Base-by-base conservation (phyloP, 164 flowering plant genomes). In the Nelumbo lutea region DNA sequence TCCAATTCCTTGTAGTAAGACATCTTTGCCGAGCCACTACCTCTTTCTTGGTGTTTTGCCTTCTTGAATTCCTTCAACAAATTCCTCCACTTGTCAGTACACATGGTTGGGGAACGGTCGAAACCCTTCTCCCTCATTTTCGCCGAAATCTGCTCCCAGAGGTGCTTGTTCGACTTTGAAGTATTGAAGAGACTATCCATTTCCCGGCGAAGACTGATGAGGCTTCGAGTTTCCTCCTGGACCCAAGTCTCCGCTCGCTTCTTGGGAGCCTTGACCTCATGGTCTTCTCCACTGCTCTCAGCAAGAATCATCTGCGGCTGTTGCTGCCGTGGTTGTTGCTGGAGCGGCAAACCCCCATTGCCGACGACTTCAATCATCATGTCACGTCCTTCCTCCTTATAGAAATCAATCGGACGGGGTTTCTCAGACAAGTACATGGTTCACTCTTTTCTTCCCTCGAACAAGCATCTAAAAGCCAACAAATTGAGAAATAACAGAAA, bases 221-320 rank as follows among this genome's bases (percentile, higher is more conserved):
- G 68, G 69, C 77, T 71, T 45, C 86, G 79, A 0, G 89, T 87
- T 68, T 87, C 91, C 45, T 85, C 91, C 50, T 84, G 89, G 9
- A 83, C 89, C 91, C 91, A 87, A 0, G 91, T 87, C 81, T 87
- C 91, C 9, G 91, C 91, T 8, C 91, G 73, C 76, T 83, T 87
- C 75, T 87, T 87, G 13, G 88, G 87, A 11, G 84, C 83, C 71
- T 74, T 83, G 1, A 77, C 66, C 45, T 81, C 86, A 27, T 62
- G 85, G 72, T 80, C 82, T 64, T 80, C 85, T 71, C 82, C 77
- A 70, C 85, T 78, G 38, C 71, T 73, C 9, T 62, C 66, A 13
- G 53, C 55, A 11, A 82, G 76, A 4, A 80, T 67, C 79, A 78
- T 76, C 71, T 76, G 82, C 40, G 74, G 72, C 61, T 45, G 70